Conservation (phyloP, 1,139 yeast species). For the Protomyces inouyei region DNA sequence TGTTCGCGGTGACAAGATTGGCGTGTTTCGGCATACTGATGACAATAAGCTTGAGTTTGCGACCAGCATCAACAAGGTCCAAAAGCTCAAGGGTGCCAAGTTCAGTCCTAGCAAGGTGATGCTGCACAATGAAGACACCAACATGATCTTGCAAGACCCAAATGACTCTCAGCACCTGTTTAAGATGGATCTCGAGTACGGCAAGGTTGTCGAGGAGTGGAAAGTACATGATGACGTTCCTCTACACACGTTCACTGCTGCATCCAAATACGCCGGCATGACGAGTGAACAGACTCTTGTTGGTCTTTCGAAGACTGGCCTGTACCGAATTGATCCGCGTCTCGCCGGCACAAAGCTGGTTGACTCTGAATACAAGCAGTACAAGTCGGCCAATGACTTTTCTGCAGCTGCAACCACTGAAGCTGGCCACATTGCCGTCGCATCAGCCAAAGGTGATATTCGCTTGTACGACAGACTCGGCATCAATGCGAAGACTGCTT, state of each 20-base stretch:
- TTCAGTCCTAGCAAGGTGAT: slow-evolving; percentile 62
- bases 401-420: slow-evolving; percentile 67
- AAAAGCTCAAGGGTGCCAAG: slow-evolving; percentile 50
- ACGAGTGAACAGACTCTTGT: slow-evolving; percentile 67
- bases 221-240: slow-evolving; percentile 44
- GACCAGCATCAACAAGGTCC: slow-evolving; percentile 61
- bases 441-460: slow-evolving; percentile 69
- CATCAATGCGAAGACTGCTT: slow-evolving; percentile 63
- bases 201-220: slow-evolving; percentile 83
- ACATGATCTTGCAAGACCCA: slow-evolving; percentile 59
- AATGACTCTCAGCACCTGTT: slow-evolving; percentile 48
- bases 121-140: slow-evolving; percentile 69
- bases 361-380: slow-evolving; percentile 51
- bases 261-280: slow-evolving; percentile 65
- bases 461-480: slow-evolving; percentile 69
- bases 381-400: slow-evolving; percentile 54
- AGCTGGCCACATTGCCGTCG: slow-evolving; percentile 68
- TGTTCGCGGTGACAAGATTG: slow-evolving; percentile 70
- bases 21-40: slow-evolving; percentile 64
- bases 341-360: slow-evolving; percentile 54
- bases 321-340: slow-evolving; percentile 78
- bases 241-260: slow-evolving; percentile 60
- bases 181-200: slow-evolving; percentile 73
- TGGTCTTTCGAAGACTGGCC: slow-evolving; percentile 60
- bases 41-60: slow-evolving; percentile 52